Evolutionary conservation across 768 basidiomycete genomes (phyloP).

Genomic region (Jaapia argillacea): DNA sequence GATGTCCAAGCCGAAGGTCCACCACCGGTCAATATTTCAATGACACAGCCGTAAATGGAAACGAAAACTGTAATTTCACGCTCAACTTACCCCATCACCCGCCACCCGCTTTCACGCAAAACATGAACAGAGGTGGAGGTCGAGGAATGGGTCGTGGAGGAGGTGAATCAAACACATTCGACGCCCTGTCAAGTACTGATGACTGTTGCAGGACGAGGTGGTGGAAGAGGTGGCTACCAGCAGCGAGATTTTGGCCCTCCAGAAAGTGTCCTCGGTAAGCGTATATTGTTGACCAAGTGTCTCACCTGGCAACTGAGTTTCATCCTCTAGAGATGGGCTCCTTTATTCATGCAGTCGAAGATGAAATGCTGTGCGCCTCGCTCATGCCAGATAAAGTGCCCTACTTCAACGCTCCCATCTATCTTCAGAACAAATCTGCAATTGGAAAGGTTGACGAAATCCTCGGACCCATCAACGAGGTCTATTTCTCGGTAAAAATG

Average conservation of each 20-base stretch:
- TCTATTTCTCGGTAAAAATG: constrained; percentile 98
- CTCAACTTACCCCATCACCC: no score
- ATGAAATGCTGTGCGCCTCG: constrained; percentile 94
- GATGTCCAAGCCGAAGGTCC: no score
- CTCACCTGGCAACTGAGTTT: neutral
- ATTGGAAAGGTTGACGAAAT: constrained; percentile 99
- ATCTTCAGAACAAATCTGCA: constrained; percentile 89
- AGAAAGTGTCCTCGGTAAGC: constrained; percentile 62
- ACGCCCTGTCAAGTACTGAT: constrained; percentile 13
- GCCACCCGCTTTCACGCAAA: no score
- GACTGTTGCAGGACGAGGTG: constrained; percentile 40
- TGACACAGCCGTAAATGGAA: no score
- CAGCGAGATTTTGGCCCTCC: constrained; percentile 73
- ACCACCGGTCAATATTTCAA: no score
- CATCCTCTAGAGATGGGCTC: constrained; percentile 71
- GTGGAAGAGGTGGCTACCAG: constrained; percentile 47
- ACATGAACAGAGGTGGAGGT: neutral
- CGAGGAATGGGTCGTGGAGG: neutral
- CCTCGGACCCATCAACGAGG: constrained; percentile 97
- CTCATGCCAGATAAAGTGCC: constrained; percentile 85
- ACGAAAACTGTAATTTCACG: no score
- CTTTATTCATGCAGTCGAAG: constrained; percentile 93
- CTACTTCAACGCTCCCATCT: constrained; percentile 98
- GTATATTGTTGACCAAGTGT: constrained; percentile 1
- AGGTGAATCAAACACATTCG: neutral